Evolutionary conservation across 2,329 filamentous ascomycete genomes (phyloP), one percentile per base, ranked within the genome.

Genomic region (Nothophoma quercina): DNA sequence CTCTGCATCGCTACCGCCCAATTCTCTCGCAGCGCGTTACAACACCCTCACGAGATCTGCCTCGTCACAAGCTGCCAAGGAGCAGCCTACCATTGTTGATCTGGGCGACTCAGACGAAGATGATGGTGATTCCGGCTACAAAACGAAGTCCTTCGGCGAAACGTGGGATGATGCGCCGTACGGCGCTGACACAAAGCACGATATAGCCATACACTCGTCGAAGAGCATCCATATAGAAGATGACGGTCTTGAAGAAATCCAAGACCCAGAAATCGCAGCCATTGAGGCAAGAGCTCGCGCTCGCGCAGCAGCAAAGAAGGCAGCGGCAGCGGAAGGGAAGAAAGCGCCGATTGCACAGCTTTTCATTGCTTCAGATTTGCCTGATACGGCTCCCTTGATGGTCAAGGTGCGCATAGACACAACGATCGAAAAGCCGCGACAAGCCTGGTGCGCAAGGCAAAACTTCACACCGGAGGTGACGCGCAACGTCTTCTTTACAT

Each of bases 401-500:
- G 81, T 90, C 43, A 86, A 82, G 41, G 84, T 89, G 30, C 85
- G 85, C 62, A 80, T 90, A 54, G 84, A 83, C 26, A 89, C 90
- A 65, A 79, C 83, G 2, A 77, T 97, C 5, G 82, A 83, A 55
- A 78, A 88, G 49, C 84, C 93, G 5, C 83, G 87, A 33, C 71
- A 84, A 29, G 84, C 83, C 10, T 97, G 91, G 90, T 85, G 88
- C 62, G 75, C 78, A 10, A 80, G 81, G 46, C 88, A 93, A 67
- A 72, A 71, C 1, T 81, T 85, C 38, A 72, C 77, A 1, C 73
- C 77, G 2, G 77, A 82, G 2, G 70, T 81, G 19, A 74, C 80
- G 2, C 75, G 81, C 4, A 77, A 79, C 1, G 77, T 96, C 15
- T 88, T 95, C 63, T 81, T 98, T 48, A 95, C 90, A 0, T 96